phyloP scores from a whole-genome alignment of 2,329 filamentous ascomycete species.

The Diaporthe destruens region DNA sequence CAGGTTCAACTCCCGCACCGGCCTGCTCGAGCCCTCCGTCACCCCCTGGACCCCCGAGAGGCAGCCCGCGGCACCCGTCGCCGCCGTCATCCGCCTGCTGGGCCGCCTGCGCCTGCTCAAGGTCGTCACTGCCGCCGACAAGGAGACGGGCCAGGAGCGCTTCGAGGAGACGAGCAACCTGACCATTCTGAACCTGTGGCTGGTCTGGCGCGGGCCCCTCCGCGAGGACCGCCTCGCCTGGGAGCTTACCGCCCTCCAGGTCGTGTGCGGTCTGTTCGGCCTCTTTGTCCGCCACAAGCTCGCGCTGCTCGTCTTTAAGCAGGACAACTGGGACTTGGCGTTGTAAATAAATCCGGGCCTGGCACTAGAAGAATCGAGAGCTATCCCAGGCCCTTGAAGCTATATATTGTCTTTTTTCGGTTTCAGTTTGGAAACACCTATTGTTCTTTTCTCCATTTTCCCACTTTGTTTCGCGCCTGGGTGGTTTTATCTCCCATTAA shows the following conservation, averaged over 20 bases:
- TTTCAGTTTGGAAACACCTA: background rate
- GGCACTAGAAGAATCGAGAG: background rate
- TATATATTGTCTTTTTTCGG: background rate
- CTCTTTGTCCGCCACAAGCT: slow-evolving; percentile 88
- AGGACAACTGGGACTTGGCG: slow-evolving; percentile 77
- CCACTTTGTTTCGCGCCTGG: background rate
- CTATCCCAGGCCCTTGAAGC: background rate
- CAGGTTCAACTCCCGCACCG: slow-evolving; percentile 86
- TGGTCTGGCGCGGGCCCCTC: slow-evolving; percentile 94
- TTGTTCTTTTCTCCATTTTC: background rate
- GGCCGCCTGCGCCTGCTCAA: slow-evolving; percentile 76
- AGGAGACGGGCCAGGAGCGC: slow-evolving; percentile 57
- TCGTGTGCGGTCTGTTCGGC: slow-evolving; percentile 80
- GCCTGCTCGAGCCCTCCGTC: slow-evolving; percentile 86
- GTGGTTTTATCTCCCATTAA: background rate
- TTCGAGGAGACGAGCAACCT: slow-evolving; percentile 89
- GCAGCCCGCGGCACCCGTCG: slow-evolving; percentile 76
- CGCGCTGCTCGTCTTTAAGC: slow-evolving; percentile 88
- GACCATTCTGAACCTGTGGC: slow-evolving; percentile 94
- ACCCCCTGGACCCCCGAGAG: slow-evolving; percentile 78
- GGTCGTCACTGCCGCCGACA: slow-evolving; percentile 73
- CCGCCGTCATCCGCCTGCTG: slow-evolving; percentile 74
- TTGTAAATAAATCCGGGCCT: slow-evolving; percentile 1
- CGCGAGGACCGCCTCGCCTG: slow-evolving; percentile 85
- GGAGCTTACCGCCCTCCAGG: slow-evolving; percentile 85